Evolutionary conservation across 768 basidiomycete species (phyloP).

Genomic region (Sutorius australiensis): DNA sequence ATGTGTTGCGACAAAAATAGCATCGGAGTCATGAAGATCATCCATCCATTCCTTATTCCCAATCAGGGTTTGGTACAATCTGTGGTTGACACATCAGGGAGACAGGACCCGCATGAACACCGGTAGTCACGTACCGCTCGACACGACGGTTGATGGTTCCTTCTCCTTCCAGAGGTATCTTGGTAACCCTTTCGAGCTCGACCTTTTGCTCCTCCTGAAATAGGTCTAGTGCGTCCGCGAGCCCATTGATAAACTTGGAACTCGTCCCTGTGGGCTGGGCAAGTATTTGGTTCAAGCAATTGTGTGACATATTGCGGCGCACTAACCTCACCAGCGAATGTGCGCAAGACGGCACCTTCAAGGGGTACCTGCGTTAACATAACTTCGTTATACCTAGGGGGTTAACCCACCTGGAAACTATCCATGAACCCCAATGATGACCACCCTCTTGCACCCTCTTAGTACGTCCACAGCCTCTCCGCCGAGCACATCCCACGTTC

Average conservation of each 20-base stretch:
- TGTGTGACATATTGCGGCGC: background rate
- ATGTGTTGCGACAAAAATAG: slow-evolving; percentile 88
- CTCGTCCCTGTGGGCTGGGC: slow-evolving; percentile 79
- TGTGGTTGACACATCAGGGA: slow-evolving; percentile 25
- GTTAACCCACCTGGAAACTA: slow-evolving; percentile 73
- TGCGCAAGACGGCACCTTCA: slow-evolving; percentile 58
- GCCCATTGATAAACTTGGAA: slow-evolving; percentile 78
- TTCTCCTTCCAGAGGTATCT: slow-evolving; percentile 93
- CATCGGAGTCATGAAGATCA: slow-evolving; percentile 78
- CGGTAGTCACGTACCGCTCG: slow-evolving; percentile 49
- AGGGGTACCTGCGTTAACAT: slow-evolving; percentile 18
- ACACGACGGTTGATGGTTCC: slow-evolving; percentile 85
- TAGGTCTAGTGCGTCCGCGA: slow-evolving; percentile 65
- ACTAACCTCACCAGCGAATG: slow-evolving; percentile 67
- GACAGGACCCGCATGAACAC: background rate
- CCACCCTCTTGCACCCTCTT: slow-evolving; percentile 61
- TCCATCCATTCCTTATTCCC: slow-evolving; percentile 69
- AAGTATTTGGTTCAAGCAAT: background rate
- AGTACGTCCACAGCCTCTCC: slow-evolving; percentile 43
- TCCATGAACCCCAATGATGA: slow-evolving; percentile 85
- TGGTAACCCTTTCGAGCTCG: slow-evolving; percentile 40
- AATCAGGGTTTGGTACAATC: slow-evolving; percentile 62
- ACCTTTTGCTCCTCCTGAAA: slow-evolving; percentile 46
- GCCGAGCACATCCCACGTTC: slow-evolving; percentile 60
- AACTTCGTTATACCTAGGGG: slow-evolving; percentile 1